Conservation (phyloP, 371 early-diverging fungal genomes). For the Capillidium heterosporum region DNA sequence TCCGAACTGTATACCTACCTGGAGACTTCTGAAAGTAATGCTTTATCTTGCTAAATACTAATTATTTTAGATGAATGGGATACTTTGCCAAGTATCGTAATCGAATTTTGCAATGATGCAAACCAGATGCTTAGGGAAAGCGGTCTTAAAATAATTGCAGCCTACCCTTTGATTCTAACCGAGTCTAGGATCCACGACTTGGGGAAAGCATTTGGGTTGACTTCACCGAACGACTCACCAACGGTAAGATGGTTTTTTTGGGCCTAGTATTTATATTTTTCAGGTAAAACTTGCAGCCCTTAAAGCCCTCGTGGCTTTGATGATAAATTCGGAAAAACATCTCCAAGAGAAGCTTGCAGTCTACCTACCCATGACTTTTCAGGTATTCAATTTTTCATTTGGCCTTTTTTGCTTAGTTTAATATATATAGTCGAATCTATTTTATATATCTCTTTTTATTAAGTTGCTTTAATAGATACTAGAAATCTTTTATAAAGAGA, state of each 20-base stretch:
- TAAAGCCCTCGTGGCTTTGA: slow-evolving; percentile 67
- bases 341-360: slow-evolving; percentile 32
- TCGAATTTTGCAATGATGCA: slow-evolving; percentile 53
- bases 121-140: slow-evolving; percentile 42
- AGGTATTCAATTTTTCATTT: slow-evolving; percentile 18
- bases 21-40: slow-evolving; percentile 4
- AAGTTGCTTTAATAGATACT: too few species aligned
- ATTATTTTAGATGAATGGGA: slow-evolving; percentile 42
- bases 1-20: slow-evolving; percentile 36
- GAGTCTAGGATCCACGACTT: neutral
- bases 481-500: slow-evolving; percentile 27
- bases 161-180: slow-evolving; percentile 11
- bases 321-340: slow-evolving; percentile 41
- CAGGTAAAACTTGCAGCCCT: slow-evolving; percentile 72
- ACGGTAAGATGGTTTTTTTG: neutral
- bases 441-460: too few species aligned
- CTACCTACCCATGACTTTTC: slow-evolving; percentile 67
- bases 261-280: neutral
- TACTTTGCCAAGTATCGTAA: slow-evolving; percentile 55
- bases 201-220: neutral
- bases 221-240: neutral
- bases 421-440: too few species aligned
- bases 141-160: slow-evolving; percentile 53
- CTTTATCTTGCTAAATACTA: neutral
- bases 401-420: neutral